Conservation (phyloP, 2,329 filamentous ascomycete species). For the Aspergillus latus region DNA sequence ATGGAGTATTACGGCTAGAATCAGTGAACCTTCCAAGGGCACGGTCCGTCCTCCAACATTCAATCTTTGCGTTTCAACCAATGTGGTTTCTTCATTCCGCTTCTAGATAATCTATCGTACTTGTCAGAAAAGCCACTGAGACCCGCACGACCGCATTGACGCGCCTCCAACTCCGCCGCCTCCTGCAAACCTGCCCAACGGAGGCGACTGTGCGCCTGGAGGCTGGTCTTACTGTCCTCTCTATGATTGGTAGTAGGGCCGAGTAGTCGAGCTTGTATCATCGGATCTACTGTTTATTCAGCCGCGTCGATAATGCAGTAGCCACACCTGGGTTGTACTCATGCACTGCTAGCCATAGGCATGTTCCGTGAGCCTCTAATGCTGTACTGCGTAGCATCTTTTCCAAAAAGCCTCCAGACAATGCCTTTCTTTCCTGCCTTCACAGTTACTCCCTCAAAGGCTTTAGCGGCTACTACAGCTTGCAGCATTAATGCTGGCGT, state of each 20-base stretch:
- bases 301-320: not conserved
- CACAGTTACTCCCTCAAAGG: too few species aligned
- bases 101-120: too few species aligned
- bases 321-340: too few species aligned
- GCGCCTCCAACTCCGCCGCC: not conserved
- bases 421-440: too few species aligned
- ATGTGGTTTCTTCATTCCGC: not conserved
- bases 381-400: too few species aligned
- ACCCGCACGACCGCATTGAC: not conserved
- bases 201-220: not conserved
- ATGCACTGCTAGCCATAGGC: not conserved
- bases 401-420: too few species aligned
- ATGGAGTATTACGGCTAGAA: slow-evolving; percentile 13
- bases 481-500: too few species aligned
- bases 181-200: slow-evolving; percentile 7
- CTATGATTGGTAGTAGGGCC: not conserved
- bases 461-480: too few species aligned
- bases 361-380: not conserved
- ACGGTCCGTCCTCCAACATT: not conserved
- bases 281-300: not conserved
- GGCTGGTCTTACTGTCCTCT: not conserved
- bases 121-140: not conserved
- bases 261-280: not conserved
- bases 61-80: not conserved
- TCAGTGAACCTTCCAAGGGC: not conserved